These are phyloP conservation scores for Chytriomyces sp. DNA, from an alignment of 192 early-diverging fungal species.

Conservation along the genomic window DNA sequence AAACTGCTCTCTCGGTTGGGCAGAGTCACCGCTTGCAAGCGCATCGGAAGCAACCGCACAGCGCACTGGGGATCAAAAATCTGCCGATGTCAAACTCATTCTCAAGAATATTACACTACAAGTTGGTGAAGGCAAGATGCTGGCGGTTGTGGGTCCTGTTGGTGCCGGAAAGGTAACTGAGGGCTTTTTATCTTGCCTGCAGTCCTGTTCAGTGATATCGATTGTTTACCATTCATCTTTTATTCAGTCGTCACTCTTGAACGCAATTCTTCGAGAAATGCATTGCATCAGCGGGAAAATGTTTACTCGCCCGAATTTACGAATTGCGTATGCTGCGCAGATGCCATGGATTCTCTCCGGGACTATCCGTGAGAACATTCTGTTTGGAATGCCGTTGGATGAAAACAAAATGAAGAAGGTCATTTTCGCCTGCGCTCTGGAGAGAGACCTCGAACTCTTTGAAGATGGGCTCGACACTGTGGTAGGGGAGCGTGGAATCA, in stretches of 20 bases:
- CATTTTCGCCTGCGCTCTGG: slow-evolving; percentile 34
- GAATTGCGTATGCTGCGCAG: slow-evolving; percentile 47
- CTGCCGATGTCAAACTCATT: neutral
- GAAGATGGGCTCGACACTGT: slow-evolving; percentile 44
- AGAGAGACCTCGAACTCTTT: slow-evolving; percentile 41
- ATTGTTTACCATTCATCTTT: neutral
- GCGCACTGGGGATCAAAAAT: neutral
- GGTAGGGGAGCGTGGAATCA: slow-evolving; percentile 50
- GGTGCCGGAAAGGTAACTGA: slow-evolving; percentile 45
- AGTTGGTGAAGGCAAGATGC: slow-evolving; percentile 39
- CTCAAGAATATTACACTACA: slow-evolving; percentile 42
- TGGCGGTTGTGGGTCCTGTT: slow-evolving; percentile 53
- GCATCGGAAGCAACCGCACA: neutral
- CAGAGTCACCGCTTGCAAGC: neutral
- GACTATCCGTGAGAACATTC: slow-evolving; percentile 46
- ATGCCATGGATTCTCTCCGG: slow-evolving; percentile 46
- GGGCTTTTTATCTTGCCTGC: slow-evolving; percentile 64
- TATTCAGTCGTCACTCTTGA: slow-evolving; percentile 36
- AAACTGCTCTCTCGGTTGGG: slow-evolving; percentile 1
- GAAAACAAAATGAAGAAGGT: slow-evolving; percentile 17
- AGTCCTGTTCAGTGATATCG: slow-evolving; percentile 73
- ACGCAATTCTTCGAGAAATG: slow-evolving; percentile 49
- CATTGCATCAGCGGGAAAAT: slow-evolving; percentile 21
- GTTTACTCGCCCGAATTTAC: neutral
- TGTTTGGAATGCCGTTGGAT: slow-evolving; percentile 31